Evolutionary conservation across 768 basidiomycete species (phyloP), one percentile per base, ranked within the genome.

Genomic region (Serendipita sp.): DNA sequence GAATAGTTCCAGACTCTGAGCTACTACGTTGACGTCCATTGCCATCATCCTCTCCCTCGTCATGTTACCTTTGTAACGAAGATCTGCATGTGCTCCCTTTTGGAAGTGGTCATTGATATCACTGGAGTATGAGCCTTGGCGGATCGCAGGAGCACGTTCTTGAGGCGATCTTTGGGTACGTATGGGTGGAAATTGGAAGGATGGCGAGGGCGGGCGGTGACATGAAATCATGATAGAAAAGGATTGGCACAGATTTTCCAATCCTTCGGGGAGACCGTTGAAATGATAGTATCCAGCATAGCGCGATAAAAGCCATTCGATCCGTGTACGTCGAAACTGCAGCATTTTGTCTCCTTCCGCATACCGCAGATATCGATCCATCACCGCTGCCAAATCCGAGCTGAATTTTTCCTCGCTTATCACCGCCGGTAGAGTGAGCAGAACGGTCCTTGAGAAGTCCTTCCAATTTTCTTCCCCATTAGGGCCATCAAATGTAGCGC

Each of bases 241-340:
- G 44, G 81, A 80, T 34, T 75, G 73, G 62, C 76, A 76, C 77
- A 84, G 86, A 10, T 77, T 77, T 48, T 81, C 78, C 86, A 88
- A 89, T 2, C 76, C 77, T 34, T 70, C 66, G 28, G 68, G 68
- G 58, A 52, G 67, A 88, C 82, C 11, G 75, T 78, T 2, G 85
- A 81, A 0, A 68, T 64, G 2, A 67, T 86, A 80, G 66, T 79
- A 82, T 44, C 78, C 73, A 60, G 88, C 69, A 67, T 91, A 91
- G 71, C 85, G 81, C 15, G 76, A 77, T 0, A 81, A 83, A 58
- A 91, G 75, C 86, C 87, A 88, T 11, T 70, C 72, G 2, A 88
- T 82, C 51, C 84, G 77, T 36, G 71, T 66, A 34, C 76, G 78
- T 65, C 76, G 74, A 23, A 74, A 75, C 45, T 73, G 74, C 63